Base-by-base conservation (phyloP, 352 stramenopile genomes). In the Phytopythium vexans region DNA sequence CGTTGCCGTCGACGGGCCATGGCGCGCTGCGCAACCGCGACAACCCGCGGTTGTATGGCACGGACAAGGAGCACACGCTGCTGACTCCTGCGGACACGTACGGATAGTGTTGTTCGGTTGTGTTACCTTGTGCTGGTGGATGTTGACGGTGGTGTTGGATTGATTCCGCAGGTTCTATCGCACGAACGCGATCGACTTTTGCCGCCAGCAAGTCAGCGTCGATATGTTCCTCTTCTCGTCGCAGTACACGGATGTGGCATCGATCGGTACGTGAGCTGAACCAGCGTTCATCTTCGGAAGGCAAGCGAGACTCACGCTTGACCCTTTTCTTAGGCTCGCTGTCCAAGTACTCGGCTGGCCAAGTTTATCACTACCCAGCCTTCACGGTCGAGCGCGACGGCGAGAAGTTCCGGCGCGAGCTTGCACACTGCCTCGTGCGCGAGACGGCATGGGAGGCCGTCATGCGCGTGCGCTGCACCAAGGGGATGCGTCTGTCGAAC, bases 121-220 rank as follows among this genome's bases (percentile, higher is more conserved):
- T 36, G 12, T 49, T 11, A 32, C 15, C 16, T 27, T n/a, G 15
- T 43, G 46, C 45, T n/a, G 32, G 43, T 16, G 32, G 31, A 49
- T 36, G 6, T n/a, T 36, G 21, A 27, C 21, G 21, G 21, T 33
- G 7, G 16, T 52, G 35, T 14, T 36, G 8, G 15, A 4, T n/a
- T 6, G 11, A 35, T 40, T n/a, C 41, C 61, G 9, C 44, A 98
- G 67, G 34, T 96, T 96, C 56, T 97, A 97, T 64, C 74, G 80
- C 10, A 90, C 92, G 37, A 94, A 93, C 41, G 89, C 96, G 5
- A 92, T 98, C 64, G 97, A 99, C 71, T 99, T 99, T 58, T 98
- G 85, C 66, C 82, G 96, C 40, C 86, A 99, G 58, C 97, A 99
- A 89, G 98, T 99, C 57, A 97, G 88, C 58, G 96, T 99, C n/a